These are phyloP conservation scores for Epichloe gansuensis DNA, from an alignment of 2,329 filamentous ascomycete species.

Conservation along the genomic window DNA sequence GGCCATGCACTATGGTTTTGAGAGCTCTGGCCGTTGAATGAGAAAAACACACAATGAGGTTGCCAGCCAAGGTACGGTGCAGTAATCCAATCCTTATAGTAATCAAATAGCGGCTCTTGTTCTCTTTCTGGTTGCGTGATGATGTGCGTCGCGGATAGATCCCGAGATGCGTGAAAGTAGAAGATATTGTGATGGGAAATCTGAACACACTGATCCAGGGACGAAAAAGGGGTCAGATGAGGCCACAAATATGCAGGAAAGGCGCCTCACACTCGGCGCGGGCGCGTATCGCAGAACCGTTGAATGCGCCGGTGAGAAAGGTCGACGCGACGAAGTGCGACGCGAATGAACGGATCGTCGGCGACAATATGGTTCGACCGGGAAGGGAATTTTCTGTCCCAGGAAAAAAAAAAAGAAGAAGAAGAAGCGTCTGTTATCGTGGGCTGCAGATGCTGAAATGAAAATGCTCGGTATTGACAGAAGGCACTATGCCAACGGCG, in stretches of 20 bases:
- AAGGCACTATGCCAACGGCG: neutral
- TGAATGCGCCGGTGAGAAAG: conserved; percentile 2
- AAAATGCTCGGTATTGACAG: neutral
- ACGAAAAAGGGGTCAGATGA: neutral
- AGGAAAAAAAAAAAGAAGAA: neutral
- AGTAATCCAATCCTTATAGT: neutral
- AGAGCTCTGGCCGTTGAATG: neutral
- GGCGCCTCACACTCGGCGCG: neutral
- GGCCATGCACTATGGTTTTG: conserved; percentile 10
- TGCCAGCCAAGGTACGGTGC: too few relatives aligned
- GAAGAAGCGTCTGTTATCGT: neutral
- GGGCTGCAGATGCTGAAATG: neutral
- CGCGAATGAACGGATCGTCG: too few relatives aligned
- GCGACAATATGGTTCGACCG: too few relatives aligned
- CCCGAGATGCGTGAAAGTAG: neutral
- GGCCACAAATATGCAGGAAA: neutral
- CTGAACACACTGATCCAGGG: neutral
- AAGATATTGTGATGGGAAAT: too few relatives aligned
- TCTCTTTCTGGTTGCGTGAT: neutral
- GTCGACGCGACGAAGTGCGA: neutral
- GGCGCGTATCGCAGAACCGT: neutral
- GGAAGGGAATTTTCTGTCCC: too few relatives aligned
- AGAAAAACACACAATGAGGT: neutral
- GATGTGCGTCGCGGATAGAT: neutral
- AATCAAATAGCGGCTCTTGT: neutral